Conservation (phyloP, 306 rosid species). For the Cyamopsis tetragonoloba region DNA sequence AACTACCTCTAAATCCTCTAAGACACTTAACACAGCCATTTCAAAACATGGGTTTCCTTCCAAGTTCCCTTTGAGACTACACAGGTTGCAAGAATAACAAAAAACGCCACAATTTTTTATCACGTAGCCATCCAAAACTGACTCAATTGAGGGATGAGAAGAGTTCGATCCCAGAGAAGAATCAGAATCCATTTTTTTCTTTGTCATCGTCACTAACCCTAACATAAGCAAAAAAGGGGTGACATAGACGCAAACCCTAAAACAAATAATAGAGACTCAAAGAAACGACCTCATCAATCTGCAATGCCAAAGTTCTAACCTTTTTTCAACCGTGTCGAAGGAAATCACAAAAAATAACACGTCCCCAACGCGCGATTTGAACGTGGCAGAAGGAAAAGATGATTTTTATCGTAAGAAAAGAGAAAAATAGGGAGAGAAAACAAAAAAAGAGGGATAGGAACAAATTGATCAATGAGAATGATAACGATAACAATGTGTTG, state of each 20-base stretch:
- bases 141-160: slow-evolving; percentile 21
- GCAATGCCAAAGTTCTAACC: neutral
- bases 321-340: slow-evolving; percentile 17
- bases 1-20: slow-evolving; percentile 18
- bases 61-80: slow-evolving; percentile 20
- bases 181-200: slow-evolving; percentile 34
- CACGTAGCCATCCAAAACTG: slow-evolving; percentile 21
- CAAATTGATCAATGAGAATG: neutral
- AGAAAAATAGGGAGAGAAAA: neutral
- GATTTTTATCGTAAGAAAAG: neutral
- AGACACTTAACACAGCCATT: slow-evolving; percentile 25
- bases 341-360: slow-evolving; percentile 1
- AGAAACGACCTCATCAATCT: neutral
- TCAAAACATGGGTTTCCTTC: slow-evolving; percentile 15
- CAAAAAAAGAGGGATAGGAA: neutral
- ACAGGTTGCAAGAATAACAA: slow-evolving; percentile 11
- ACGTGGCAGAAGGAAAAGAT: neutral
- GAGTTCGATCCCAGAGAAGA: slow-evolving; percentile 17
- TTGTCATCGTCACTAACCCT: neutral
- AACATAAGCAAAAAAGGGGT: neutral
- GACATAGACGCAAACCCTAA: slow-evolving; percentile 6
- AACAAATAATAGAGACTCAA: neutral
- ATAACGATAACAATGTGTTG: neutral
- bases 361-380: slow-evolving; percentile 9
- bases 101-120: slow-evolving; percentile 14